Conservation (phyloP, 257 asterid genomes). For the Lavandula angustifolia region DNA sequence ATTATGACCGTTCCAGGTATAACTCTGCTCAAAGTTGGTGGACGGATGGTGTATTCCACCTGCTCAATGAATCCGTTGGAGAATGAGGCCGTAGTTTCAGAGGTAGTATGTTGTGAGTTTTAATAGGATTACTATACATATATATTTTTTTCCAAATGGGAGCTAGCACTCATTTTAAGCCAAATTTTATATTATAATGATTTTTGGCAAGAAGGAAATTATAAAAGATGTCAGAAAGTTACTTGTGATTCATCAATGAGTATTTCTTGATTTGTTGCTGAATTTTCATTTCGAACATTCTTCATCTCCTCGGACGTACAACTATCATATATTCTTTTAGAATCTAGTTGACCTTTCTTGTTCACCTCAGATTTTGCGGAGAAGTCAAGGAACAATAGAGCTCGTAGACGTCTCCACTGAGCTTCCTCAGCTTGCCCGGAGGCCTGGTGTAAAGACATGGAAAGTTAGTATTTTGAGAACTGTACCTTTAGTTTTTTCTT, state of each 20-base stretch:
- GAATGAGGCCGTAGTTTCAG: slow-evolving; percentile 95
- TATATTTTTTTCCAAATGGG: slow-evolving; percentile 9
- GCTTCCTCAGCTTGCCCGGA: slow-evolving; percentile 85
- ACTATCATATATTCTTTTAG: slow-evolving; percentile 16
- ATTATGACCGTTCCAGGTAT: slow-evolving; percentile 53
- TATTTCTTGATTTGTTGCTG: slow-evolving; percentile 14
- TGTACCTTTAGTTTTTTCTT: slow-evolving; percentile 15
- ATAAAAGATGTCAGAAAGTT: slow-evolving; percentile 1
- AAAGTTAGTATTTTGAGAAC: slow-evolving; percentile 52
- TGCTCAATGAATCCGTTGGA: slow-evolving; percentile 99
- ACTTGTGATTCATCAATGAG: not conserved
- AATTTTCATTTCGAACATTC: slow-evolving; percentile 7
- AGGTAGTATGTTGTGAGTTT: slow-evolving; percentile 54
- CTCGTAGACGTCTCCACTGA: slow-evolving; percentile 82
- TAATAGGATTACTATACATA: slow-evolving; percentile 16
- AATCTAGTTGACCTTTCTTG: slow-evolving; percentile 28
- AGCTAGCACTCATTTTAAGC: slow-evolving; percentile 12
- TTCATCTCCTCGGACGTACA: not conserved
- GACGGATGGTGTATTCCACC: slow-evolving; percentile 94
- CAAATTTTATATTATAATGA: not conserved
- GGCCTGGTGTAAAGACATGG: slow-evolving; percentile 93
- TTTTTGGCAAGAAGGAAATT: slow-evolving; percentile 17
- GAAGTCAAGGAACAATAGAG: slow-evolving; percentile 79
- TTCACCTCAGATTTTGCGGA: slow-evolving; percentile 65
- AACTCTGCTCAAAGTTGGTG: slow-evolving; percentile 96